These are phyloP conservation scores for Boletus sp. DNA, from an alignment of 768 basidiomycete species.

Conservation along the genomic window DNA sequence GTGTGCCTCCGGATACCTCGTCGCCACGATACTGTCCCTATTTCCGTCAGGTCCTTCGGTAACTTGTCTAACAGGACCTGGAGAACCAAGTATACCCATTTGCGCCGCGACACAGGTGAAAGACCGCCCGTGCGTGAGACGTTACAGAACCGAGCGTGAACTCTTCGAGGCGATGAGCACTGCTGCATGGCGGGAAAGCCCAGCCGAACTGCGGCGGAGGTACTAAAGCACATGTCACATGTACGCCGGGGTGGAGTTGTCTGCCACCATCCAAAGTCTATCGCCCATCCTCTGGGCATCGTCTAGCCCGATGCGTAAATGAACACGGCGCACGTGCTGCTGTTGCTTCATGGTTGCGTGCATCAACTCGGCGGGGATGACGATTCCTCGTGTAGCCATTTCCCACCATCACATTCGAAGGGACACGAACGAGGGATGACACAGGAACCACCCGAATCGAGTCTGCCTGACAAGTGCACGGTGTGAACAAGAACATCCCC, in stretches of 20 bases:
- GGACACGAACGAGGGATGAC: too few relatives aligned
- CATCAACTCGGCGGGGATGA: not conserved
- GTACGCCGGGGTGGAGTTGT: not conserved
- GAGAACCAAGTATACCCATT: too few relatives aligned
- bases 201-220: not conserved
- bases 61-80: too few relatives aligned
- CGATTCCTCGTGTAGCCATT: not conserved
- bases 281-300: not conserved
- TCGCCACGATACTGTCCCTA: too few relatives aligned
- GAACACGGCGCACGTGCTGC: not conserved
- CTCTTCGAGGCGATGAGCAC: constrained; percentile 1
- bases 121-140: not conserved
- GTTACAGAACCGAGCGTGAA: not conserved
- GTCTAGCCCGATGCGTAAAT: not conserved
- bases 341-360: not conserved
- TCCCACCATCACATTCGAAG: not conserved
- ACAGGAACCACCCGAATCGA: not conserved
- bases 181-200: not conserved
- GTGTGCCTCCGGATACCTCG: too few relatives aligned
- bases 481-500: not conserved
- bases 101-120: not conserved
- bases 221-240: not conserved
- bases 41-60: too few relatives aligned
- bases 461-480: not conserved
- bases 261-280: not conserved